A percentile compares a stretch with the other conserved stretches of the same genome.
phyloP scores from a whole-genome alignment of 2,329 filamentous ascomycete species.

The Botrytis squamosa region DNA sequence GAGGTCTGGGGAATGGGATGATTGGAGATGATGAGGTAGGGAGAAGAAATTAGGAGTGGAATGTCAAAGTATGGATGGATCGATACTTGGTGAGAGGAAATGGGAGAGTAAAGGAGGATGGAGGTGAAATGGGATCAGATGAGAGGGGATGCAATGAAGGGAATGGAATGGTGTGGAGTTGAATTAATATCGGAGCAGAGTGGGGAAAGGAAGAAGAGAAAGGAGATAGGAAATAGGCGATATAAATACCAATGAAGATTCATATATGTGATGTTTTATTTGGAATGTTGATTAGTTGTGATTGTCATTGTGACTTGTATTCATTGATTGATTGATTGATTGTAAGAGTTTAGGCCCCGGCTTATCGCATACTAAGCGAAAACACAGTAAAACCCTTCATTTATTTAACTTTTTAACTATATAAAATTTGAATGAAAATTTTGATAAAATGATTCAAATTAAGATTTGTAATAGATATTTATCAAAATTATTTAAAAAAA shows the following conservation, averaged over 20 bases:
- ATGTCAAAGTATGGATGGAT: not conserved
- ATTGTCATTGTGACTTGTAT: not conserved
- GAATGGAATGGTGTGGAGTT: not conserved
- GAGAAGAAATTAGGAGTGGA: not conserved
- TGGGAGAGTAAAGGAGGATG: not conserved
- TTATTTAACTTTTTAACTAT: no score
- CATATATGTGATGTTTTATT: not conserved
- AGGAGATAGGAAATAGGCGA: not conserved
- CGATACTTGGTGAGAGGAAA: not conserved
- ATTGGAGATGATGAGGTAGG: no score
- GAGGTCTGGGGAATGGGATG: not conserved
- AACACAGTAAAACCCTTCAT: no score
- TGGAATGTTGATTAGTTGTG: not conserved
- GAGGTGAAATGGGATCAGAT: not conserved
- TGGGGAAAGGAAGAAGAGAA: not conserved
- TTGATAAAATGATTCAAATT: no score
- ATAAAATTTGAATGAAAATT: no score
- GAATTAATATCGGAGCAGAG: constrained; percentile 5
- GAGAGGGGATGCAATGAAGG: not conserved
- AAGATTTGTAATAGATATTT: no score
- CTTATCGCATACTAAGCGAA: no score
- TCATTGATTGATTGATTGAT: not conserved
- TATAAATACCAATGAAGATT: not conserved
- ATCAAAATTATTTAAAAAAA: no score
- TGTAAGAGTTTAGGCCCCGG: no score